phyloP scores from a whole-genome alignment of 768 basidiomycete genomes.

The Termitomyces bulborhizus region DNA sequence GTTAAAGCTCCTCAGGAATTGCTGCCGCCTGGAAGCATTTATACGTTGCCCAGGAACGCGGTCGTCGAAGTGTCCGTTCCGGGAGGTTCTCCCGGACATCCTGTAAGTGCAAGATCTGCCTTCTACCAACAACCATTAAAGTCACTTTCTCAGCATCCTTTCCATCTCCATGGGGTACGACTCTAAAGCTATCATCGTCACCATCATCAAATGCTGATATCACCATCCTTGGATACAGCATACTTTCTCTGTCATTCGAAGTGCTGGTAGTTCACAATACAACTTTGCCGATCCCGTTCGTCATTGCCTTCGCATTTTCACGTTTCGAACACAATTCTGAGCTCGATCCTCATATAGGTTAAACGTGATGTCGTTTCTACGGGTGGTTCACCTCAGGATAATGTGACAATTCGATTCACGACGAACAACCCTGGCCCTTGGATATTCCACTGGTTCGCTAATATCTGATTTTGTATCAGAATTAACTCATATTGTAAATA shows the following conservation, averaged over 20 bases:
- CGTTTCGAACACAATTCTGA: too few relatives aligned
- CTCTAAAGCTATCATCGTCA: neutral
- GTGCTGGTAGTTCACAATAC: conserved; percentile 22
- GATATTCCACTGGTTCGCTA: conserved; percentile 39
- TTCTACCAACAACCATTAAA: too few relatives aligned
- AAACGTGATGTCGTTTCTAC: conserved; percentile 27
- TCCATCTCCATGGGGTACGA: conserved; percentile 1
- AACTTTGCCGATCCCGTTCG: conserved; percentile 15
- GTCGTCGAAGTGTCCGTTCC: conserved; percentile 39
- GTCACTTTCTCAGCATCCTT: neutral
- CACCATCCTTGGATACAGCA: conserved; percentile 19
- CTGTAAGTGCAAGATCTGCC: conserved; percentile 10
- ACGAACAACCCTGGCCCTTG: conserved; percentile 49
- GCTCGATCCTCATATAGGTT: neutral
- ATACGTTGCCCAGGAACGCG: conserved; percentile 37
- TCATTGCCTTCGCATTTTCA: too few relatives aligned
- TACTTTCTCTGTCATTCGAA: conserved; percentile 31
- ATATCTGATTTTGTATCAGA: neutral
- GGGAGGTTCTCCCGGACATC: conserved; percentile 25
- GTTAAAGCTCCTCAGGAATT: conserved; percentile 39
- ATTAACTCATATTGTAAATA: neutral
- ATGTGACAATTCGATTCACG: conserved; percentile 40
- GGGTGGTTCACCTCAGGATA: conserved; percentile 23
- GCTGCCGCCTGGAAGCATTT: conserved; percentile 40
- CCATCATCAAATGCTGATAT: neutral